Base-by-base conservation (phyloP, 2,329 filamentous ascomycete genomes). In the Hypomyces perniciosus region DNA sequence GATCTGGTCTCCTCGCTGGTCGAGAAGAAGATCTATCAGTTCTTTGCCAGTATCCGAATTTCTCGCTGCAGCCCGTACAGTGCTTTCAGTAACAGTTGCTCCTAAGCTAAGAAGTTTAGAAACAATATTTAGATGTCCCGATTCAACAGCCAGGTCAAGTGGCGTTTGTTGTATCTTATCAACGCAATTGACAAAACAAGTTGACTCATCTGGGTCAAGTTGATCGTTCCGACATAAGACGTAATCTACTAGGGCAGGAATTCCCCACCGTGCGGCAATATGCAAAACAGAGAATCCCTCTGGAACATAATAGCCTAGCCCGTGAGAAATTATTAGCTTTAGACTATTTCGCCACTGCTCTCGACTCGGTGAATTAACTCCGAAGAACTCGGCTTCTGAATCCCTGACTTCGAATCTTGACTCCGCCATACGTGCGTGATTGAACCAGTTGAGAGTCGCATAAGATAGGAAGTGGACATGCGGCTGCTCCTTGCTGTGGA, bases 261-360 rank as follows among this genome's bases (percentile, higher is more conserved):
- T 52, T 5, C 48, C 52, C 52, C 48, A 54, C 3, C n/a, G 26
- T 30, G 26, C 52, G 35, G 54, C 54, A 28, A 56, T 39, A 43
- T 54, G 52, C 27, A 56, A 39, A 28, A 52, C 27, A 13, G 48
- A 52, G 13, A 51, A 51, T 4, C 9, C 5, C 6, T 29, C 30
- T 33, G 13, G 29, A 26, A 46, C 13, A 46, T 3, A 27, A 29
- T 46, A 49, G 28, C n/a, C n/a, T n/a, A n/a, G n/a, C n/a, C n/a
- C n/a, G n/a, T n/a, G n/a, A n/a, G n/a, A n/a, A n/a, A n/a, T n/a
- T n/a, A n/a, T n/a, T n/a, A n/a, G n/a, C n/a, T n/a, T n/a, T n/a
- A n/a, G n/a, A n/a, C n/a, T n/a, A n/a, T n/a, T n/a, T n/a, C n/a
- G n/a, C 29, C 51, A 48, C n/a, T n/a, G 13, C n/a, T 51, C 49